Evolutionary conservation across 352 stramenopile genomes (phyloP), one percentile per base, ranked within the genome.

Genomic region (Globisporangium polare): DNA sequence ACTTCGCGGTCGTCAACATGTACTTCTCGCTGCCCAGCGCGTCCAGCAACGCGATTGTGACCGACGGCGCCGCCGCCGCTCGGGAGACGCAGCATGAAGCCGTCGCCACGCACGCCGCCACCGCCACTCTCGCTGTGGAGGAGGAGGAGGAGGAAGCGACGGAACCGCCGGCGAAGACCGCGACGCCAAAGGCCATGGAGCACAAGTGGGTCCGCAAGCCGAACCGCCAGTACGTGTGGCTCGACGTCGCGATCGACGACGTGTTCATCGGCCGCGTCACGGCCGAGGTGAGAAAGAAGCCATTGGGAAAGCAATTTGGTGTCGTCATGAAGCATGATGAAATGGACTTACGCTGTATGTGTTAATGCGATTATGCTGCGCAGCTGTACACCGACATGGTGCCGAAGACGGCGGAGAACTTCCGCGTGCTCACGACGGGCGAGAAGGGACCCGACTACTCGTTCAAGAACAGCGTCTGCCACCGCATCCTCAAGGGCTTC

Each of bases 381-480:
- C 60, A 93, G 71, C 65, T 99, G 22, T 99, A 97, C 72, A 83
- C 86, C 2, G 94, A 99, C 59, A 76, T 98, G 43, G 95, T 97
- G 37, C 97, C 97, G 7, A 99, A 99, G 73, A 99, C 98, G 15
- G 97, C 90, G 7, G 96, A 99, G 64, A 99, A 99, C 77, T 99
- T 99, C 67, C 77, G 92, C 45, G 77, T 67, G 45, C 71, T 99
- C 15, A 99, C 95, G 72, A 99, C 96, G 20, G 97, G 96, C 49
- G 97, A 99, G 69, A 96, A 96, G 41, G 95, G 94, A 12, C 64
- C 76, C 7, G 85, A 96, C 27, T 86, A 98, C 24, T 80, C 96
- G 69, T 99, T 97, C 85, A 99, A 99, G 71, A 97, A 96, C 65
- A 98, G 82, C 61, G 82, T 87, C 2, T 99, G 99, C 80, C 97